These are phyloP conservation scores for Eremochloa ophiuroides DNA, from an alignment of 176 grass and related monocot species.

Conservation along the genomic window DNA sequence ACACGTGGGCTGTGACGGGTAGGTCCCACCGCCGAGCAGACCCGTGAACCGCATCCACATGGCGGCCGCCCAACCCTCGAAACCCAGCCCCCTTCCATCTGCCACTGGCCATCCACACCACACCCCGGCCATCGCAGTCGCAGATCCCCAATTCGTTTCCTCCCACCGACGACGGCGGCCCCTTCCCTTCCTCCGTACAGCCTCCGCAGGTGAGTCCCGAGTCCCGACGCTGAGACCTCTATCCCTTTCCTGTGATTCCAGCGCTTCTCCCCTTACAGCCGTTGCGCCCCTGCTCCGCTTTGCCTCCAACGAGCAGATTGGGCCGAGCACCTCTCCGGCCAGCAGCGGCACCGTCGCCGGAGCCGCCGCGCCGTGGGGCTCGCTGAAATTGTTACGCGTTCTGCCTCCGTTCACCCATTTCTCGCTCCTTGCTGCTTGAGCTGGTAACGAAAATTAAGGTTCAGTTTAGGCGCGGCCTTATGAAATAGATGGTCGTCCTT, in stretches of 20 bases:
- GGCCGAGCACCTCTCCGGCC: not conserved
- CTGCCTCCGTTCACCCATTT: not conserved
- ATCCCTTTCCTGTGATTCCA: not conserved
- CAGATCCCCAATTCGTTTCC: constrained; percentile 13
- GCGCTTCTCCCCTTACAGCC: not conserved
- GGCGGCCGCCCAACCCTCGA: not conserved
- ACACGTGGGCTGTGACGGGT: not conserved
- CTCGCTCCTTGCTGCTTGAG: not conserved
- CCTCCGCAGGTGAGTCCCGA: not conserved
- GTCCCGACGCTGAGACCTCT: not conserved
- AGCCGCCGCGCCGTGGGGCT: not conserved
- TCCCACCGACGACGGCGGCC: not conserved
- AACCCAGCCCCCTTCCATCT: not conserved
- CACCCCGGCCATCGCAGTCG: not conserved
- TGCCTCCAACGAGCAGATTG: not conserved
- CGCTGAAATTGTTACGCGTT: not conserved
- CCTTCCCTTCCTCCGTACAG: not conserved
- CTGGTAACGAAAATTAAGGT: not conserved
- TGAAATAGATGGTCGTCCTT: not conserved
- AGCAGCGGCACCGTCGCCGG: not conserved
- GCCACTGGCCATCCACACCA: not conserved
- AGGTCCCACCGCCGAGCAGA: not conserved
- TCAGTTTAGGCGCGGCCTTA: not conserved
- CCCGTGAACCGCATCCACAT: constrained; percentile 1
- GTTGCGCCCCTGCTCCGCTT: not conserved